These are phyloP conservation scores for Acanthamoeba royreba DNA, from an alignment of 208 protist species.

Conservation along the genomic window DNA sequence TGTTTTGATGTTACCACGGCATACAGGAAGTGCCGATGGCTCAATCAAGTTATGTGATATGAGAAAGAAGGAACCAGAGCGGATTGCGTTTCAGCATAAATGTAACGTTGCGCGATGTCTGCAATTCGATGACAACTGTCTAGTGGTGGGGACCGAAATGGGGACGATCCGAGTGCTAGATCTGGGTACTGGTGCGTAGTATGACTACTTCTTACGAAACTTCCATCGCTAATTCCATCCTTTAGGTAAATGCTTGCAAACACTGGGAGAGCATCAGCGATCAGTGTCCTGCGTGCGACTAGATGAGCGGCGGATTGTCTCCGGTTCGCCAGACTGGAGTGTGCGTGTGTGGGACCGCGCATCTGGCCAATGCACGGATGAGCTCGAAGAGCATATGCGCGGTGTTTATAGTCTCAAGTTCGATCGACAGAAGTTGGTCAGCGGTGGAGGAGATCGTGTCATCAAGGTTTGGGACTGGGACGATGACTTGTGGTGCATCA, in stretches of 20 bases:
- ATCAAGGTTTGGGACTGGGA: conserved; percentile 27
- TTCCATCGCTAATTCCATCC: background rate
- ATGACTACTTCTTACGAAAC: no score
- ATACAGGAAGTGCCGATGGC: background rate
- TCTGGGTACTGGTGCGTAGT: background rate
- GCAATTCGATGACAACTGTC: background rate
- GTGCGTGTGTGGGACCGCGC: conserved; percentile 25
- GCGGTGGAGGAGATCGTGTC: background rate
- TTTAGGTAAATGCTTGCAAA: background rate
- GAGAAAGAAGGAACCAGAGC: background rate
- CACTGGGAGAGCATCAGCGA: background rate
- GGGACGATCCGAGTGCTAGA: background rate
- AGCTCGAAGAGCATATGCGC: conserved; percentile 19
- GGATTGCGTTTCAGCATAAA: background rate
- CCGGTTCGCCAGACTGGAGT: conserved; percentile 25
- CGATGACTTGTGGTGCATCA: conserved; percentile 47
- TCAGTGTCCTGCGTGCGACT: conserved; percentile 2
- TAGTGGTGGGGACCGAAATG: conserved; percentile 11
- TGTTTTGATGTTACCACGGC: background rate
- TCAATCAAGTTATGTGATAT: background rate
- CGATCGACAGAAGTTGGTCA: conserved; percentile 22
- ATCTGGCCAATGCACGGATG: background rate
- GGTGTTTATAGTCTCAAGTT: background rate
- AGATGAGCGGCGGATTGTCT: background rate
- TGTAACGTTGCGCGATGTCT: background rate